phyloP scores from a whole-genome alignment of 345 rosid species.

The Anastatica hierochuntica region DNA sequence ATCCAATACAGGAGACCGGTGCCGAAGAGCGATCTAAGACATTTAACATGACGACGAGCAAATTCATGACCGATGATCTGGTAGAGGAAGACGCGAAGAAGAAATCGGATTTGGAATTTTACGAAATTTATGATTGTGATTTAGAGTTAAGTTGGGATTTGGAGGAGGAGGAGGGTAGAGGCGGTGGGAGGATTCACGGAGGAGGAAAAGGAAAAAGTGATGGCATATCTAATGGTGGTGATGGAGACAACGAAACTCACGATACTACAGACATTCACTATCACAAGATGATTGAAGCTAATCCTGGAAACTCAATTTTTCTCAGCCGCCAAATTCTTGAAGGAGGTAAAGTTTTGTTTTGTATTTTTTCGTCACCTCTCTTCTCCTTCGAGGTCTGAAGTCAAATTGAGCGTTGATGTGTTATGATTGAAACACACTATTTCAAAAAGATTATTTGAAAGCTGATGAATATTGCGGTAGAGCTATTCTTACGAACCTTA shows the following conservation, averaged over 20 bases:
- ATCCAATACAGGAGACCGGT: too few species aligned
- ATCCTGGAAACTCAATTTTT: constrained; percentile 70
- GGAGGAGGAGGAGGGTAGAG: constrained; percentile 24
- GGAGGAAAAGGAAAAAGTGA: constrained; percentile 36
- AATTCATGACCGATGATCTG: constrained; percentile 18
- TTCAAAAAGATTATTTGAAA: constrained; percentile 43
- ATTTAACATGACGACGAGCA: constrained; percentile 11
- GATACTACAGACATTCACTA: constrained; percentile 51
- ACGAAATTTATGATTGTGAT: constrained; percentile 11
- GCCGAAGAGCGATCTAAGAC: constrained; percentile 49
- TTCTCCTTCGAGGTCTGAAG: not conserved
- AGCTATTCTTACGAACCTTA: constrained; percentile 53
- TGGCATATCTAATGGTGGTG: constrained; percentile 33
- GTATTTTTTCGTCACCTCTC: not conserved
- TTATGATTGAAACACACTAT: constrained; percentile 36
- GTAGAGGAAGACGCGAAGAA: too few species aligned
- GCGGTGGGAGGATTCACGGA: constrained; percentile 40
- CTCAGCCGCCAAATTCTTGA: constrained; percentile 77
- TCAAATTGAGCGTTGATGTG: not conserved
- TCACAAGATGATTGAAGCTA: constrained; percentile 67
- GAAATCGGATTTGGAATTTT: constrained; percentile 13
- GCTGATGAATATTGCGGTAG: constrained; percentile 83
- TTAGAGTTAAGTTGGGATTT: constrained; percentile 12
- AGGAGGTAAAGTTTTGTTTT: constrained; percentile 38
- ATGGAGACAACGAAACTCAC: constrained; percentile 25